Evolutionary conservation across 345 rosid species (phyloP).

Genomic region (Aegle marmelos): DNA sequence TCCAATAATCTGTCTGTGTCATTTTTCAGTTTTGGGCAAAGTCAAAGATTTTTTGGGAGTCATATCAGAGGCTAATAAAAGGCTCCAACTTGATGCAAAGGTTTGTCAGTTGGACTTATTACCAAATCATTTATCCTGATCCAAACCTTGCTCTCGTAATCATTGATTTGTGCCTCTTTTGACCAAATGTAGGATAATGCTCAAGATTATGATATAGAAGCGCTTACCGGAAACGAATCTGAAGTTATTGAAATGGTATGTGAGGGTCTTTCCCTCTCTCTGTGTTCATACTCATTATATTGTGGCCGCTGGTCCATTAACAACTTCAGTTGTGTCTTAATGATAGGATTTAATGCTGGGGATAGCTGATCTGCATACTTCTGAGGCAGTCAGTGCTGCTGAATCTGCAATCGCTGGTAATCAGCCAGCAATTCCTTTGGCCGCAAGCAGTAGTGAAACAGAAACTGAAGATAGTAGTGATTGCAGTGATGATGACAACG

Average conservation of each 20-base stretch:
- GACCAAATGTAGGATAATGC: constrained; percentile 45
- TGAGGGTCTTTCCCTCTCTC: neutral
- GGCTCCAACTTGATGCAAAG: constrained; percentile 55
- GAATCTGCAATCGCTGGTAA: constrained; percentile 60
- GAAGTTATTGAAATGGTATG: constrained; percentile 76
- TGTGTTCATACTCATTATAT: neutral
- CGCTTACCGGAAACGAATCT: constrained; percentile 62
- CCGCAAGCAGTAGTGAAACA: constrained; percentile 31
- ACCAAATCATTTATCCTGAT: neutral
- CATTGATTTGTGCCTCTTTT: neutral
- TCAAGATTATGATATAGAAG: constrained; percentile 62
- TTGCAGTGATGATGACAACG: constrained; percentile 4
- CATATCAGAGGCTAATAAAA: constrained; percentile 68
- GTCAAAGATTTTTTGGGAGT: constrained; percentile 67
- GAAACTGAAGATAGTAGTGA: constrained; percentile 41
- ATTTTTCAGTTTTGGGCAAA: constrained; percentile 56
- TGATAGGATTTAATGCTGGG: constrained; percentile 85
- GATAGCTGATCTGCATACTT: constrained; percentile 86
- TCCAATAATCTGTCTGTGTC: neutral
- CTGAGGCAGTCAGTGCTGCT: constrained; percentile 79
- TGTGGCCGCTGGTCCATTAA: neutral
- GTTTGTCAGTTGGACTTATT: constrained; percentile 21
- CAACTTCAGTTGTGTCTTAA: neutral
- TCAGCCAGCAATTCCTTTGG: constrained; percentile 28
- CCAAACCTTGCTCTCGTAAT: neutral